Evolutionary conservation across 208 protist genomes (phyloP), one percentile per base, ranked within the genome.

Genomic region (Naegleria lovaniensis): DNA sequence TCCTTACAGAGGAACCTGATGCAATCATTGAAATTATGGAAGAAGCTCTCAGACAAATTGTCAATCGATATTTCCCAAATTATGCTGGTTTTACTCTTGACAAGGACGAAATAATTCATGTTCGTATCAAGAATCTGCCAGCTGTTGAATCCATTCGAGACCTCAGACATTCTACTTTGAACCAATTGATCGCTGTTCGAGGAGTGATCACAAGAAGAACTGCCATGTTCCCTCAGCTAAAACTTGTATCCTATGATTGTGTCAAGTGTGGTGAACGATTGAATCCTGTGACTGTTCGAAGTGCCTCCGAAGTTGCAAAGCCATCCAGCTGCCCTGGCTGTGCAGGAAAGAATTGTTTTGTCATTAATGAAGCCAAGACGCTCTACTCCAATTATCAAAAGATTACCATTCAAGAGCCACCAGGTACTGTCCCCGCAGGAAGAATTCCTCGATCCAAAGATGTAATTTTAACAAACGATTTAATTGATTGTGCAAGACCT

Each of bases 371-470:
- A 92, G 95, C 96, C 11, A 95, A 99, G 90, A 99, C 99, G 0
- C 94, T 99, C 90, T 99, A 99, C 94, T 93, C 97, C 85, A 99
- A 99, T 94, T 99, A 99, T 92, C 99, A 99, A 93, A 98, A 97
- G 13, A 96, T 99, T 29, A 95, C 93, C 13, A 90, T 96, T 41
- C 99, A 99, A 94, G 99, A 99, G 94, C 97, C 96, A 5, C 99
- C 99, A 25, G 97, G 98, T 38, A 98, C 98, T 85, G 98, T 99
- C 75, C 98, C 98, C 25, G 94, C 98, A 41, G 98, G 99, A 36
- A 96, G 99, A 22, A 95, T 99, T 36, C 99, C 99, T 79, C 94
- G 99, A 79, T 98, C 97, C 83, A 97, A 99, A 91, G 98, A 99
- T 85, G 97, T 99, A 41, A 95, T 99, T 22, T 95, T 99, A 0